Conservation (phyloP, 148 eudicot genomes). For the Pharnaceum exiguum region DNA sequence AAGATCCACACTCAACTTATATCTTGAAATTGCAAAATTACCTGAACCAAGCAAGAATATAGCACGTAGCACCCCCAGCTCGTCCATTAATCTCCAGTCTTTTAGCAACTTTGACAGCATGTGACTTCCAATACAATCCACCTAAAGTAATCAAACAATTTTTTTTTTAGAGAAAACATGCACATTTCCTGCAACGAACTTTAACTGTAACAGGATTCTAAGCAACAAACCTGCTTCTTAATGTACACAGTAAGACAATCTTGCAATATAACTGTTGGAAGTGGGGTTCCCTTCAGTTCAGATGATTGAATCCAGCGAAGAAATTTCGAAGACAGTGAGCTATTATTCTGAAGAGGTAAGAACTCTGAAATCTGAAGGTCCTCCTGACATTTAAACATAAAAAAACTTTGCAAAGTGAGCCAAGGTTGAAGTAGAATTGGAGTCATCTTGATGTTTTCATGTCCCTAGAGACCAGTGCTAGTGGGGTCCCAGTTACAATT, state of each 20-base stretch:
- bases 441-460: too few species aligned
- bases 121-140: conserved; percentile 72
- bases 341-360: conserved; percentile 80
- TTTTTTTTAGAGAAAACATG: neutral
- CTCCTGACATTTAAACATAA: conserved; percentile 50
- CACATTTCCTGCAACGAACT: conserved; percentile 1
- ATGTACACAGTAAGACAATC: conserved; percentile 80
- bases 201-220: neutral
- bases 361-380: conserved; percentile 67
- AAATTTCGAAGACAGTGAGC: conserved; percentile 72
- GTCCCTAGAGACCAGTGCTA: too few species aligned
- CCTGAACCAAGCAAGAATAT: conserved; percentile 95
- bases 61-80: conserved; percentile 83
- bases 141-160: conserved; percentile 35
- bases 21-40: conserved; percentile 20
- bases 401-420: conserved; percentile 12
- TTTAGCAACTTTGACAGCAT: conserved; percentile 75
- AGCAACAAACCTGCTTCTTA: conserved; percentile 67
- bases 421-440: neutral
- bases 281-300: conserved; percentile 66
- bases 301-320: conserved; percentile 66
- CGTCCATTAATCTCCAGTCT: conserved; percentile 96
- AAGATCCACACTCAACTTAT: conserved; percentile 2
- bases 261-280: conserved; percentile 71
- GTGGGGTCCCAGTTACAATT: too few species aligned